Evolutionary conservation across 495 filamentous ascomycete genomes (phyloP).

Genomic region (Tuber calosporum): DNA sequence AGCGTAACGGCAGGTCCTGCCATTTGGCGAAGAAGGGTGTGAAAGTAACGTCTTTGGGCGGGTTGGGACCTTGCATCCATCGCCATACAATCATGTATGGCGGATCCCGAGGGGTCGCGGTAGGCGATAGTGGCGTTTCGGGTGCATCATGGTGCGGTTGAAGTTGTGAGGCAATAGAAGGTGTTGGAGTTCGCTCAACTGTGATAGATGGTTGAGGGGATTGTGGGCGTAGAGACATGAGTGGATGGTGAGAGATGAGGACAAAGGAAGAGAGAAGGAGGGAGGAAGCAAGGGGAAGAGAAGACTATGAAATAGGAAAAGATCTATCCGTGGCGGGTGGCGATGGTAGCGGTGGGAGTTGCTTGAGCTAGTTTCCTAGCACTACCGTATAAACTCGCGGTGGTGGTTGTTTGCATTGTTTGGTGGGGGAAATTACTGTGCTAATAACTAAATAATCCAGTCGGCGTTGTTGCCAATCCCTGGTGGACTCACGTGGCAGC

Average conservation of each 20-base stretch:
- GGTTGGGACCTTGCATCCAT: constrained; percentile 68
- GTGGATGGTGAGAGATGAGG: background rate
- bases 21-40: constrained; percentile 60
- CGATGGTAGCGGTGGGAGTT: background rate
- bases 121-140: constrained; percentile 21
- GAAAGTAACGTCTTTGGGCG: constrained; percentile 58
- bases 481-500: background rate
- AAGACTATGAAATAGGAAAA: background rate
- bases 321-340: background rate
- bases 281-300: background rate
- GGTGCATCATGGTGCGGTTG: constrained; percentile 11
- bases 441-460: background rate
- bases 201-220: background rate
- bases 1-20: constrained; percentile 60
- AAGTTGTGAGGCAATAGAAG: background rate
- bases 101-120: background rate
- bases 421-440: background rate
- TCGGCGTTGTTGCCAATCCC: background rate
- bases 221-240: background rate
- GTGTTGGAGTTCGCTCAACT: background rate
- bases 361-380: background rate
- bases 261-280: background rate
- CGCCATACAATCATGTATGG: constrained; percentile 8
- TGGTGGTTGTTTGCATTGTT: background rate
- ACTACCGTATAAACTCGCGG: background rate